Evolutionary conservation across 176 grass and related monocot species (phyloP).

Genomic region (Ampelocalamus luodianensis): DNA sequence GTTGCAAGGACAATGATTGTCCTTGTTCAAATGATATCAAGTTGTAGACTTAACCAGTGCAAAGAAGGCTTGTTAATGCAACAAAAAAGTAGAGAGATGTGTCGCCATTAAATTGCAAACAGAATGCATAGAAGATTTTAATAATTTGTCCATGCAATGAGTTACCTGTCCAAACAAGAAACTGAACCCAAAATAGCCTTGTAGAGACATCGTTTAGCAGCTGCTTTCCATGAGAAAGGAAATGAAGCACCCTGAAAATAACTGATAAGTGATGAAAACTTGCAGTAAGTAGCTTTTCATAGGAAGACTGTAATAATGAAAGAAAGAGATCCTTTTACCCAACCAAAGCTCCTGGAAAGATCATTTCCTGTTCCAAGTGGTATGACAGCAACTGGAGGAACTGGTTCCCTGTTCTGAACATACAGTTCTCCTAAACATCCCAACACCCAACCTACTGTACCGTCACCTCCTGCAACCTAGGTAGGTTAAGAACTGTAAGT

Average conservation of each 20-base stretch:
- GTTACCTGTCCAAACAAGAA: constrained; percentile 83
- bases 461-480: constrained; percentile 94
- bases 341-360: constrained; percentile 91
- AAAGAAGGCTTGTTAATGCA: neutral
- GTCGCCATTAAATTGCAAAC: constrained; percentile 11
- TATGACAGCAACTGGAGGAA: constrained; percentile 81
- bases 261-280: constrained; percentile 47
- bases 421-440: constrained; percentile 77
- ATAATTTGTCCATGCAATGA: neutral
- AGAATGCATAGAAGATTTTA: constrained; percentile 25
- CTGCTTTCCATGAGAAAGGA: constrained; percentile 89
- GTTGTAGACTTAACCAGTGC: neutral
- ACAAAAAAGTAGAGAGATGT: neutral
- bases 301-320: constrained; percentile 26
- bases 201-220: constrained; percentile 78
- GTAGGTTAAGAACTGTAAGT: constrained; percentile 37
- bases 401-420: constrained; percentile 62
- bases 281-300: constrained; percentile 41
- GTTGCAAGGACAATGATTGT: neutral
- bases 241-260: constrained; percentile 86
- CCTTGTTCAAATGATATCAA: constrained; percentile 8
- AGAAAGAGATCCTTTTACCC: constrained; percentile 71
- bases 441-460: constrained; percentile 83
- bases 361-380: constrained; percentile 98
- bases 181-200: constrained; percentile 71